Percentiles rank a stretch among this genome's conserved stretches.
phyloP scores from a whole-genome alignment of 108 stramenopile genomes.

The Aurantiochytrium sp. region DNA sequence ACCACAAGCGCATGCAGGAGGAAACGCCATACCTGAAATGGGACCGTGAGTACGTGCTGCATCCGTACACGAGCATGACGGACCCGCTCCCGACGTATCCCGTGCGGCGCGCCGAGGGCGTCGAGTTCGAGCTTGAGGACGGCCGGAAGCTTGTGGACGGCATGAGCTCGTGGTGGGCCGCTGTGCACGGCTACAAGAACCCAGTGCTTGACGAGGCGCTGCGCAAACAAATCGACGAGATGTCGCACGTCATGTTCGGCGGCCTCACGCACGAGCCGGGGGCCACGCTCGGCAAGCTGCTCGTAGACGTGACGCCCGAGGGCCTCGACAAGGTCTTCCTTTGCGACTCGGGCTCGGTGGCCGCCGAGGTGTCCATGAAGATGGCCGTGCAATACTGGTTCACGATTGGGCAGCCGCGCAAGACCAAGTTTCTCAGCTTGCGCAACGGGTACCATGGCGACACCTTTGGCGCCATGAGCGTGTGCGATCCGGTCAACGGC shows the following conservation, averaged over 20 bases:
- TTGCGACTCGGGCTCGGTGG: conserved; percentile 67
- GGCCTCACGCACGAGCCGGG: conserved; percentile 72
- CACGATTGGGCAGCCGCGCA: conserved; percentile 39
- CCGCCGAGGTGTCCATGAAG: conserved; percentile 82
- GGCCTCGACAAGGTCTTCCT: conserved; percentile 63
- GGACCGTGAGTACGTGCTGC: conserved; percentile 62
- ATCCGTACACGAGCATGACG: conserved; percentile 77
- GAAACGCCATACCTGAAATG: conserved; percentile 35
- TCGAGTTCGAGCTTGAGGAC: conserved; percentile 60
- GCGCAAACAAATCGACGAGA: conserved; percentile 47
- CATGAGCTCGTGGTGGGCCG: conserved; percentile 81
- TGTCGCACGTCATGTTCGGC: conserved; percentile 86
- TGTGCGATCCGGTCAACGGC: conserved; percentile 76
- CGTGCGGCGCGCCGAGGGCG: conserved; percentile 56
- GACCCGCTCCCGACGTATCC: conserved; percentile 64
- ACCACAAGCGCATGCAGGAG: conserved; percentile 21
- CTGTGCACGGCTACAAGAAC: conserved; percentile 74
- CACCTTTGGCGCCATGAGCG: conserved; percentile 79
- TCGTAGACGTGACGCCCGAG: neutral
- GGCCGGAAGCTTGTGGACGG: conserved; percentile 69
- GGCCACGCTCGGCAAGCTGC: neutral
- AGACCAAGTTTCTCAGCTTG: conserved; percentile 64
- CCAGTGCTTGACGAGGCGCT: conserved; percentile 65
- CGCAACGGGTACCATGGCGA: conserved; percentile 81
- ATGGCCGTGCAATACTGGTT: conserved; percentile 77